These are phyloP conservation scores for Peltaster fructicola DNA, from an alignment of 2,329 filamentous ascomycete species.

Conservation along the genomic window DNA sequence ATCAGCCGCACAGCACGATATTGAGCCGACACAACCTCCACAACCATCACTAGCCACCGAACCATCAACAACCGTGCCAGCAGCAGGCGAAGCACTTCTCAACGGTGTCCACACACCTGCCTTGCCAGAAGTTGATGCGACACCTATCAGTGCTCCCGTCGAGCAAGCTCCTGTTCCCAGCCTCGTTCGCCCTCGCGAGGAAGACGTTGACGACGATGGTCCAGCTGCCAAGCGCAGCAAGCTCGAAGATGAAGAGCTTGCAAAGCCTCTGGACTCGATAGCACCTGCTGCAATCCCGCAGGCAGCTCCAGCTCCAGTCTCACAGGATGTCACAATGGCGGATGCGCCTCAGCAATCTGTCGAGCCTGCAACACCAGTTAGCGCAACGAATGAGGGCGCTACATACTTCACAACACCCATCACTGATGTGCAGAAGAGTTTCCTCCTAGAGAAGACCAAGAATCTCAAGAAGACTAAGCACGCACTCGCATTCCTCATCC, in stretches of 20 bases:
- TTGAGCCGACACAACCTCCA: no score
- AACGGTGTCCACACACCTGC: no score
- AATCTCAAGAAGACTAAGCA: constrained; percentile 75
- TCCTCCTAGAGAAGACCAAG: constrained; percentile 47
- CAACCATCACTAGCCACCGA: no score
- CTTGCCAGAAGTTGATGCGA: no score
- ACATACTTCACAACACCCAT: constrained; percentile 29
- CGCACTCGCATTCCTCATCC: constrained; percentile 55
- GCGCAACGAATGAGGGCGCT: constrained; percentile 3
- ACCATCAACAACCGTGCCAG: no score
- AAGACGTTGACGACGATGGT: constrained; percentile 41
- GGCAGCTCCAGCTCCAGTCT: no score
- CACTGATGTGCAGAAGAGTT: constrained; percentile 41
- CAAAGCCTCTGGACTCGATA: constrained; percentile 1
- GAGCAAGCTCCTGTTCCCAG: constrained; percentile 42
- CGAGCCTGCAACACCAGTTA: constrained; percentile 1
- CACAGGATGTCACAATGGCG: no score
- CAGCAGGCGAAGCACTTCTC: no score
- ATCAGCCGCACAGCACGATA: no score
- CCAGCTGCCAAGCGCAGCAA: constrained; percentile 67
- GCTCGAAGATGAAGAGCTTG: constrained; percentile 38
- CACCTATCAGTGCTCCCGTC: no score
- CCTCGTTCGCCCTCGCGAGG: constrained; percentile 53
- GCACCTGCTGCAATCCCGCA: no score
- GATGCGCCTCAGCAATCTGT: background rate